phyloP scores from a whole-genome alignment of 2,329 filamentous ascomycete species.

The Aspergillus oerlinghausenensis region DNA sequence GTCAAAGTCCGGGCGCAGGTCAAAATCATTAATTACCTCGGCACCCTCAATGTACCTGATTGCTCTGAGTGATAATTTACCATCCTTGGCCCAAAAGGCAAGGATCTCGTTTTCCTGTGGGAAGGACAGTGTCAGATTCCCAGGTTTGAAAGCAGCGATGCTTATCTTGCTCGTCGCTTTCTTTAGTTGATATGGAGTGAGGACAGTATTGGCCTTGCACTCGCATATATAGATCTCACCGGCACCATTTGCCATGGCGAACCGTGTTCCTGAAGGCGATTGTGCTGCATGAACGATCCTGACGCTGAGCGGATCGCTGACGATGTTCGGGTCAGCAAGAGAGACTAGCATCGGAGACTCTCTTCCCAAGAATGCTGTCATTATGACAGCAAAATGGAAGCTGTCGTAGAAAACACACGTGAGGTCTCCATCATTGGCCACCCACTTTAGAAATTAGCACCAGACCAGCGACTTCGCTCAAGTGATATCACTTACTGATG shows the following conservation, averaged over 20 bases:
- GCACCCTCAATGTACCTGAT: conserved; percentile 19
- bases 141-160: conserved; percentile 29
- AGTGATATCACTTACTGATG: conserved; percentile 10
- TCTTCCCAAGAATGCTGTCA: conserved; percentile 22
- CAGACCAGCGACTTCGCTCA: background rate
- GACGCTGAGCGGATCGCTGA: conserved; percentile 27
- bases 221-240: conserved; percentile 34
- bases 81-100: conserved; percentile 19
- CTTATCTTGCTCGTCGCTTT: conserved; percentile 28
- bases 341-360: conserved; percentile 18
- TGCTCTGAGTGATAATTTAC: conserved; percentile 24
- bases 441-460: conserved; percentile 20
- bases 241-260: conserved; percentile 30
- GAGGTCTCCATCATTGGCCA: conserved; percentile 31
- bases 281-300: conserved; percentile 32
- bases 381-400: conserved; percentile 20
- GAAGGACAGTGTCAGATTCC: conserved; percentile 26
- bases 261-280: conserved; percentile 28
- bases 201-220: conserved; percentile 23
- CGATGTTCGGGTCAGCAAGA: conserved; percentile 15
- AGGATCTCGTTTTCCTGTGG: conserved; percentile 17
- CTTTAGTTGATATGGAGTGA: conserved; percentile 27
- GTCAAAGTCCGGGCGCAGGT: conserved; percentile 30
- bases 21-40: conserved; percentile 27
- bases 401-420: conserved; percentile 33